Evolutionary conservation across 75 land plant genomes (phyloP), one percentile per base, ranked within the genome.

Genomic region (Isoetes taiwanensis): DNA sequence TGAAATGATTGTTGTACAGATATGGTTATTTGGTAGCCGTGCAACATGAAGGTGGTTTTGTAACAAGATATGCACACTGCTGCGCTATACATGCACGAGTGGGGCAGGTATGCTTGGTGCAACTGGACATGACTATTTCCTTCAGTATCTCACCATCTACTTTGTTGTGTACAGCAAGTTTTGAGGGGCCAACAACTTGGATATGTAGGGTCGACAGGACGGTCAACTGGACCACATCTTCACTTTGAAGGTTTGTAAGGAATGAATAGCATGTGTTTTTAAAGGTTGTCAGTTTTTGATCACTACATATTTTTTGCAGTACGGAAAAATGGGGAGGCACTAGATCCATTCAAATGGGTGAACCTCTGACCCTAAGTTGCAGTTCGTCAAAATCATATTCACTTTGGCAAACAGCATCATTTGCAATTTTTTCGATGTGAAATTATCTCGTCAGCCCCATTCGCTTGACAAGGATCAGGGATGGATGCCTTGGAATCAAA

Each of bases 21-120:
- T 69, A 69, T 56, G 72, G 72, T 14, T 69, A 69, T 56, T 42
- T 69, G 59, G 70, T 69, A 20, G 60, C 72, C 1, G 65, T 69
- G 23, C 59, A 69, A 37, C 72, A 69, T 66, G 72, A 69, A 42
- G 70, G 72, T 30, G 72, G 72, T 24, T 69, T 69, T 41, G 72
- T 65, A 9, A 69, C 72, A 24, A 65, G 72, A 69, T 69, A 69
- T 56, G 72, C 53, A 24, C 72, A 69, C 20, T 69, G 72, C 50
- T 69, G 72, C 56, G 70, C 72, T 25, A 65, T 69, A 31, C 70
- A 69, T 65, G 60, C 72, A 26, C 72, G 35, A 26, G 71, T 69
- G 54, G 72, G 72, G 20, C 70, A 69, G 70, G 72, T 69, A 33
- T 34, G 20, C 8, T 6, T 30, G 32, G 26, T 8, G 8, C 58